These are phyloP conservation scores for Mortierella claussenii DNA, from an alignment of 192 early-diverging fungal genomes.

Conservation along the genomic window DNA sequence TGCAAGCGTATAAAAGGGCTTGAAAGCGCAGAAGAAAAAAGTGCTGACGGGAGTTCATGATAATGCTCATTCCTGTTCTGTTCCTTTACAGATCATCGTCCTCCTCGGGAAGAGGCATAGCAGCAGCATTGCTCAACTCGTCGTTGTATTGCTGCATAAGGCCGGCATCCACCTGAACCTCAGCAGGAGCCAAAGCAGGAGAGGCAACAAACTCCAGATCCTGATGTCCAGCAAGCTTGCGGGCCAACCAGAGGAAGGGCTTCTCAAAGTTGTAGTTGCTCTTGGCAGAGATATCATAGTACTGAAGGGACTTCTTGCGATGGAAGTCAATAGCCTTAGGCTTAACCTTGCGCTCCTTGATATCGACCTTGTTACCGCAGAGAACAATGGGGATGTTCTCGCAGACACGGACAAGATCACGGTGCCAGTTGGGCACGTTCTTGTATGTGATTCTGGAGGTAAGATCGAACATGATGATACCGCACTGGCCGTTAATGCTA, in stretches of 20 bases:
- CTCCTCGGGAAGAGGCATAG: slow-evolving; percentile 83
- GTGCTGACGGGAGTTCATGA: no score
- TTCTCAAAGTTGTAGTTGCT: slow-evolving; percentile 99
- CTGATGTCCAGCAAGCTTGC: slow-evolving; percentile 94
- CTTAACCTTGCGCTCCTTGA: slow-evolving; percentile 99
- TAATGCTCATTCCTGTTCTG: no score
- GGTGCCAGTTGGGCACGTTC: slow-evolving; percentile 99
- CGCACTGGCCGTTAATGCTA: slow-evolving; percentile 97
- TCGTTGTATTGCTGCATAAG: slow-evolving; percentile 81
- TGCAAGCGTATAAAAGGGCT: no score
- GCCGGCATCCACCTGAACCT: slow-evolving; percentile 84
- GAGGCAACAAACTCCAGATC: slow-evolving; percentile 96
- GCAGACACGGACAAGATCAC: slow-evolving; percentile 98
- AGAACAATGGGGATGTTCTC: slow-evolving; percentile 99
- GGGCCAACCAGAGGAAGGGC: slow-evolving; percentile 99
- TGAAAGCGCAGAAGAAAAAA: no score
- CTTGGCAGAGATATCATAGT: slow-evolving; percentile 99
- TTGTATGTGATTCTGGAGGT: slow-evolving; percentile 99
- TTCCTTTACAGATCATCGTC: slow-evolving; percentile 46
- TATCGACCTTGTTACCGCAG: slow-evolving; percentile 99
- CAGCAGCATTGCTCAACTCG: slow-evolving; percentile 80
- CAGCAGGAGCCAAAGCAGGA: slow-evolving; percentile 94
- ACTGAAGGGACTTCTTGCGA: slow-evolving; percentile 99
- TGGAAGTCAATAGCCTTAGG: slow-evolving; percentile 99
- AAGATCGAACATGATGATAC: slow-evolving; percentile 99